Evolutionary conservation across 495 filamentous ascomycete species (phyloP).

Genomic region (Penicillium pulvis): DNA sequence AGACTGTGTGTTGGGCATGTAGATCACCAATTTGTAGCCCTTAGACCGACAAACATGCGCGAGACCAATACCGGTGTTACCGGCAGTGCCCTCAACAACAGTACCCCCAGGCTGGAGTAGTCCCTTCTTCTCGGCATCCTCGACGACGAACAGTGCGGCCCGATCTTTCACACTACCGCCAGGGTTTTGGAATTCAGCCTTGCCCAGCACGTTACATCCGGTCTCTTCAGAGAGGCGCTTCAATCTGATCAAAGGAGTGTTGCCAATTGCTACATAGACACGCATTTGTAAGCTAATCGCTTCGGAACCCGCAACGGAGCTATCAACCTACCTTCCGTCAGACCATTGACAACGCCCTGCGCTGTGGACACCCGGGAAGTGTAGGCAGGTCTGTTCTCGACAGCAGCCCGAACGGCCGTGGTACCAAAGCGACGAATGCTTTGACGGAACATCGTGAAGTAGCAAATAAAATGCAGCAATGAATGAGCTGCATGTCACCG

Average conservation of each 20-base stretch:
- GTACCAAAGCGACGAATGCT: constrained; percentile 58
- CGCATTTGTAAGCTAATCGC: constrained; percentile 1
- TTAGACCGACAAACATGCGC: constrained; percentile 94
- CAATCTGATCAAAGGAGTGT: constrained; percentile 90
- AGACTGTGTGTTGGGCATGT: constrained; percentile 99
- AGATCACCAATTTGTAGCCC: constrained; percentile 94
- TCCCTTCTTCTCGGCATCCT: constrained; percentile 88
- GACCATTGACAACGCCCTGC: constrained; percentile 79
- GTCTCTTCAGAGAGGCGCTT: constrained; percentile 88
- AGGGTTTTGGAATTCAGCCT: constrained; percentile 98
- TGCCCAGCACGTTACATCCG: constrained; percentile 91
- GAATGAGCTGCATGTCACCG: constrained; percentile 1
- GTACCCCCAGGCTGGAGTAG: constrained; percentile 83
- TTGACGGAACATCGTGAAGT: constrained; percentile 56
- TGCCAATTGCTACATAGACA: constrained; percentile 76
- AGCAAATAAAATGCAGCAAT: constrained; percentile 1
- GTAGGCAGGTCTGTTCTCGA: constrained; percentile 51
- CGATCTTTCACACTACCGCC: constrained; percentile 97
- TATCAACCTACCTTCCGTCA: constrained; percentile 73
- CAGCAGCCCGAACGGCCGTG: constrained; percentile 51
- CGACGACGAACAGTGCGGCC: constrained; percentile 89
- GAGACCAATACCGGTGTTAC: constrained; percentile 96
- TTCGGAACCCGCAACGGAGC: constrained; percentile 1
- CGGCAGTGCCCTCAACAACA: constrained; percentile 94
- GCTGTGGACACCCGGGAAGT: constrained; percentile 72